Conservation (phyloP, 441 rosid genomes). For the Melastoma candidum region DNA sequence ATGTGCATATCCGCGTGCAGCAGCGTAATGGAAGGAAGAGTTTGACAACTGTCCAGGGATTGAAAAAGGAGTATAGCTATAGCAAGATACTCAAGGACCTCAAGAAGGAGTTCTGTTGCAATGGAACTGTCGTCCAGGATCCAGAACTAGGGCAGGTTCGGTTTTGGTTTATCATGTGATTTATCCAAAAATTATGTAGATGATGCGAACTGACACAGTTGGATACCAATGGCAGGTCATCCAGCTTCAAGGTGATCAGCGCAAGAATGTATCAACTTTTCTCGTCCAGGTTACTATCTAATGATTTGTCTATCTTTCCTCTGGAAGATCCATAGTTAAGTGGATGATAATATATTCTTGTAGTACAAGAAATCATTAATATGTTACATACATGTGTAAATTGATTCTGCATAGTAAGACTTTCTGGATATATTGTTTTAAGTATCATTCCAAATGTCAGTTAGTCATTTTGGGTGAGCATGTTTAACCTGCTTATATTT, state of each 20-base stretch:
- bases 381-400: no score
- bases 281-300: constrained; percentile 11
- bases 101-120: constrained; percentile 18
- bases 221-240: constrained; percentile 6
- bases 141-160: constrained; percentile 18
- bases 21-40: constrained; percentile 19
- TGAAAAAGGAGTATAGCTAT: constrained; percentile 17
- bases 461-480: no score
- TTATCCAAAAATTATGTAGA: background rate
- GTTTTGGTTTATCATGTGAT: background rate
- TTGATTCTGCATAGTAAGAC: no score
- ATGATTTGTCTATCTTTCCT: background rate
- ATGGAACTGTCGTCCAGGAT: constrained; percentile 20
- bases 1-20: constrained; percentile 18
- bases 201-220: background rate
- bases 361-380: no score
- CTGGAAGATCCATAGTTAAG: background rate
- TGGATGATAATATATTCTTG: no score
- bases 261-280: constrained; percentile 18
- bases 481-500: no score
- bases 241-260: constrained; percentile 20
- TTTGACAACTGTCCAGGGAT: constrained; percentile 18
- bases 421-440: no score
- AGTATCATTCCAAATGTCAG: no score
- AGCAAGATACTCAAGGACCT: constrained; percentile 17